A percentile compares a stretch with the other conserved stretches of the same genome.
Evolutionary conservation across 495 filamentous ascomycete genomes (phyloP).

Genomic region (Geopyxis carbonaria): DNA sequence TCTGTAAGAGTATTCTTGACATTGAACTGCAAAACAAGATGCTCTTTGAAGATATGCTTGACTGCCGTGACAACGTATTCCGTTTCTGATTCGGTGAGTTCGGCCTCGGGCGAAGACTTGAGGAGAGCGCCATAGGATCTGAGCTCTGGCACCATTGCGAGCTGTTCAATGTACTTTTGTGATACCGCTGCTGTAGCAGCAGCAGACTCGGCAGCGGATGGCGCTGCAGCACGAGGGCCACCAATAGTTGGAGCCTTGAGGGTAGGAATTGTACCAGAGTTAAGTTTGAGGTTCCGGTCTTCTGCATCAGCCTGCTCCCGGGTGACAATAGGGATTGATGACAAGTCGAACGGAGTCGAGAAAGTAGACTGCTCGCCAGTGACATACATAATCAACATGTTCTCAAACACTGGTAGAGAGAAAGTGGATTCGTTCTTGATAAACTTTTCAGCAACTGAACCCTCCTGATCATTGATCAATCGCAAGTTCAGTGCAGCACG

Average conservation of each 20-base stretch:
- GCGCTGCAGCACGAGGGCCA: constrained; percentile 36
- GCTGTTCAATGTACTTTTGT: constrained; percentile 38
- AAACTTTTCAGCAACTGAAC: constrained; percentile 66
- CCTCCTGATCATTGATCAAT: constrained; percentile 67
- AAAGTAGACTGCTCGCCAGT: constrained; percentile 79
- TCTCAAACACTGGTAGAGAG: constrained; percentile 87
- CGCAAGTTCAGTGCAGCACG: constrained; percentile 83
- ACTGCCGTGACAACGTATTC: constrained; percentile 88
- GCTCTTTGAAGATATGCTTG: constrained; percentile 95
- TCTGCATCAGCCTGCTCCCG: constrained; percentile 95
- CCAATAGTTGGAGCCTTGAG: constrained; percentile 82
- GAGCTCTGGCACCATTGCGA: constrained; percentile 79
- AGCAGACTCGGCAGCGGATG: constrained; percentile 51
- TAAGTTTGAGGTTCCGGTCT: constrained; percentile 84
- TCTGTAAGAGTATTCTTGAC: constrained; percentile 94
- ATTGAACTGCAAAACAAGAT: constrained; percentile 91
- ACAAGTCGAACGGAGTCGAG: constrained; percentile 70
- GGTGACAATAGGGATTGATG: constrained; percentile 80
- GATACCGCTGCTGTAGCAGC: constrained; percentile 58
- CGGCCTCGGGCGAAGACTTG: constrained; percentile 71
- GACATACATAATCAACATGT: constrained; percentile 95
- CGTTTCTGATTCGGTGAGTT: constrained; percentile 90
- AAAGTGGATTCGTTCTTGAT: constrained; percentile 87
- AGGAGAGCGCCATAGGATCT: constrained; percentile 72
- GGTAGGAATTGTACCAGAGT: constrained; percentile 69